Percentiles rank a stretch among this genome's conserved stretches.
Conservation (phyloP, 179 eudicot genomes). For the Beta corolliflora region DNA sequence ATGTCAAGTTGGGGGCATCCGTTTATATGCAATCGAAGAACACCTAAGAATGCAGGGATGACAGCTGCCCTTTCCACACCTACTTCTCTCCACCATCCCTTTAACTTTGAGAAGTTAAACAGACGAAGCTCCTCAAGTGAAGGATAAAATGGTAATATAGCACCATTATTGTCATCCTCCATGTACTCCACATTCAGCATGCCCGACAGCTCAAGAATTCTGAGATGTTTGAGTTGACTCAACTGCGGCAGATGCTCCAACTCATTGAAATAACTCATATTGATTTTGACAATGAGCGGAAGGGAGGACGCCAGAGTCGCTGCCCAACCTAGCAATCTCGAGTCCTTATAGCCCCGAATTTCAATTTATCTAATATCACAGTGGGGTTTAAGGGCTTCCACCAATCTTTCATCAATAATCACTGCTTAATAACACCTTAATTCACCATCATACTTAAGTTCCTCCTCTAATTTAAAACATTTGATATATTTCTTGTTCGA, state of each 20-base stretch:
- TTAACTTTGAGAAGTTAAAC: too few species aligned
- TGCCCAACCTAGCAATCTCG: background rate
- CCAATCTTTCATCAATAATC: background rate
- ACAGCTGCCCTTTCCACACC: too few species aligned
- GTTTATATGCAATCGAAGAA: too few species aligned
- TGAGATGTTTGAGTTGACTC: background rate
- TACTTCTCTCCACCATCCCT: too few species aligned
- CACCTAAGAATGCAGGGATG: too few species aligned
- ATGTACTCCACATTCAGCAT: too few species aligned
- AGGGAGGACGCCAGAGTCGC: background rate
- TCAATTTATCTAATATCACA: background rate
- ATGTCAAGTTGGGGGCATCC: too few species aligned
- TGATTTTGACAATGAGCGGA: background rate
- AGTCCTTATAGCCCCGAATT: background rate
- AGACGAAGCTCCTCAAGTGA: too few species aligned
- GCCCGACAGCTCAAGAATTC: too few species aligned
- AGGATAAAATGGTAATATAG: too few species aligned
- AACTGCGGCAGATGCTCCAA: slow-evolving; percentile 7
- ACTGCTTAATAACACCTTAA: too few species aligned
- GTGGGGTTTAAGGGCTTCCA: background rate
- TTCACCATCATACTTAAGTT: background rate
- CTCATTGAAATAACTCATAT: fast-evolving
- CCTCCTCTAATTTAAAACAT: background rate
- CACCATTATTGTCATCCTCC: too few species aligned
- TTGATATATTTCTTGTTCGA: background rate